Evolutionary conservation across 148 eudicot genomes (phyloP).

Genomic region (Amaranthus palmeri): DNA sequence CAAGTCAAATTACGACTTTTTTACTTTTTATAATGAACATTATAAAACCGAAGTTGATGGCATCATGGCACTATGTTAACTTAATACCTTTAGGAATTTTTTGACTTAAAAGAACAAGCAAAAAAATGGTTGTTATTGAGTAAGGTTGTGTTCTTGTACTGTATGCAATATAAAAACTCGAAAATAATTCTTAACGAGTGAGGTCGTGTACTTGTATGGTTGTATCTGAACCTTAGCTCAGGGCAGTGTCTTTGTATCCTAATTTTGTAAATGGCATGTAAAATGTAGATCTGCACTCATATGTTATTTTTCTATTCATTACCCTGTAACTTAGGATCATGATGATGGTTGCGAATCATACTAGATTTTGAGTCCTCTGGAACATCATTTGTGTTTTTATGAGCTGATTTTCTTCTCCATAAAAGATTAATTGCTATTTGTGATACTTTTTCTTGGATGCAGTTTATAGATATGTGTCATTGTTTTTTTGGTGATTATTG

Average conservation of each 20-base stretch:
- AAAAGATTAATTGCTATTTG: not conserved
- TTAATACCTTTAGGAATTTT: not conserved
- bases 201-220: too few relatives aligned
- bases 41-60: not conserved
- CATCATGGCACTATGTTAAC: not conserved
- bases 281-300: too few relatives aligned
- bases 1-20: too few relatives aligned
- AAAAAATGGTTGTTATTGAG: not conserved
- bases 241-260: too few relatives aligned
- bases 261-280: too few relatives aligned
- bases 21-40: not conserved
- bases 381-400: not conserved
- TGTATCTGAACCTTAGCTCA: too few relatives aligned
- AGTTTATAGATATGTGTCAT: not conserved
- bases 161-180: not conserved
- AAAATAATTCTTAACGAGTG: too few relatives aligned
- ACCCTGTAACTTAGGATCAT: too few relatives aligned
- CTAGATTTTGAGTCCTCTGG: not conserved
- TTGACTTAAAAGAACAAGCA: not conserved
- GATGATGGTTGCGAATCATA: not conserved
- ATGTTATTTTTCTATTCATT: not conserved
- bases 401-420: not conserved
- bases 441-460: constrained; percentile 7
- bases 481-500: not conserved
- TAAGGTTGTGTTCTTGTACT: not conserved